These are phyloP conservation scores for Penicillium longicatenatum DNA, from an alignment of 495 filamentous ascomycete genomes.

Conservation along the genomic window DNA sequence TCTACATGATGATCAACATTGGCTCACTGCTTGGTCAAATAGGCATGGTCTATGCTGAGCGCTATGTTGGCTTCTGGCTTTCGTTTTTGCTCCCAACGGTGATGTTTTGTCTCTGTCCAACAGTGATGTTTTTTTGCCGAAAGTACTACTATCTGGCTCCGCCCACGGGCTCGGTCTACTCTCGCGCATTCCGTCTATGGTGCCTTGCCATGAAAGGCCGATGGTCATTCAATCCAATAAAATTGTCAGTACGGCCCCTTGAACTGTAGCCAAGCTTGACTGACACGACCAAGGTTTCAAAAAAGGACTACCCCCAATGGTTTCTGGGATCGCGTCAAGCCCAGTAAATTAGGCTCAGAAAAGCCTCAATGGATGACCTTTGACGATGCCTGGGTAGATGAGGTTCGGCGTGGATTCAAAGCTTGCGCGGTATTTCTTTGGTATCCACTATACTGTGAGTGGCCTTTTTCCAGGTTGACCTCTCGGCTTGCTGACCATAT, in stretches of 20 bases:
- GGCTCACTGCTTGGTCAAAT: slow-evolving; percentile 41
- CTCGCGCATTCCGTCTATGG: slow-evolving; percentile 58
- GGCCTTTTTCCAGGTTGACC: background rate
- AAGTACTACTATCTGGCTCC: slow-evolving; percentile 58
- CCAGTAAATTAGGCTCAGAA: slow-evolving; percentile 49
- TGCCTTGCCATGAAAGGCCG: slow-evolving; percentile 61
- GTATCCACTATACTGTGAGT: slow-evolving; percentile 65
- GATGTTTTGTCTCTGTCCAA: slow-evolving; percentile 60
- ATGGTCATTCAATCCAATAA: slow-evolving; percentile 59
- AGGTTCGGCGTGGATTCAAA: slow-evolving; percentile 66
- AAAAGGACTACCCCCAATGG: slow-evolving; percentile 43
- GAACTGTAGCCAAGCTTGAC: background rate
- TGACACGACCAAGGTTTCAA: slow-evolving; percentile 37
- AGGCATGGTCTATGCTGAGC: slow-evolving; percentile 41
- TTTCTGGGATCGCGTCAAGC: slow-evolving; percentile 69
- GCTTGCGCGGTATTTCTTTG: slow-evolving; percentile 71
- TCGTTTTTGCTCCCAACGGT: slow-evolving; percentile 69
- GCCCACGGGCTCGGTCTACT: slow-evolving; percentile 65
- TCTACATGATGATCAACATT: slow-evolving; percentile 59
- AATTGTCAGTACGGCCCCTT: slow-evolving; percentile 23
- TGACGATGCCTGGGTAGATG: slow-evolving; percentile 74
- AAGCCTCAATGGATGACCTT: slow-evolving; percentile 66
- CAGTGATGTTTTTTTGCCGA: slow-evolving; percentile 62
- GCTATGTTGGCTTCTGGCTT: slow-evolving; percentile 77
- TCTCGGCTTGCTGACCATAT: too few relatives aligned